Evolutionary conservation across 2,329 filamentous ascomycete genomes (phyloP).

Genomic region (Daldinia sp.): DNA sequence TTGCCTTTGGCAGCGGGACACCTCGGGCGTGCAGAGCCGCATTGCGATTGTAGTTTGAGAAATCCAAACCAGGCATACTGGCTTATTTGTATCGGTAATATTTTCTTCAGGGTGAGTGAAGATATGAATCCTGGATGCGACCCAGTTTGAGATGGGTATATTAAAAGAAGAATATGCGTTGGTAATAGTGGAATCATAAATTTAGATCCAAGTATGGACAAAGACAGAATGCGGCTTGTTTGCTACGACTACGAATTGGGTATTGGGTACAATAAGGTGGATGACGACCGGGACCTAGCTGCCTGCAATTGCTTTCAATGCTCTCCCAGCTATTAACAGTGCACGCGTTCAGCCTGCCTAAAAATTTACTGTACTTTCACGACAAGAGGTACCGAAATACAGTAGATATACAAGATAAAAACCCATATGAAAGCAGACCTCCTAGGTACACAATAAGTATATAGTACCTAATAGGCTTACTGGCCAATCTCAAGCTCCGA

Average conservation of each 20-base stretch:
- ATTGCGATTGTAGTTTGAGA: conserved; percentile 99
- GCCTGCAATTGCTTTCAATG: conserved; percentile 32
- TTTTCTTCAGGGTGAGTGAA: background rate
- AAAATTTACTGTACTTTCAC: background rate
- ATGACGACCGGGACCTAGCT: conserved; percentile 45
- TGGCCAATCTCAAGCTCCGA: conserved; percentile 11
- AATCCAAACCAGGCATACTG: conserved; percentile 96
- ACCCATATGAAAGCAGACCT: background rate
- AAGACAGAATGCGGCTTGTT: conserved; percentile 15
- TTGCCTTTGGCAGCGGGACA: conserved; percentile 94
- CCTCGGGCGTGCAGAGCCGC: conserved; percentile 92
- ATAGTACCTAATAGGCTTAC: background rate
- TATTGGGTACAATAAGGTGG: conserved; percentile 22
- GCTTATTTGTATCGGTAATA: conserved; percentile 26
- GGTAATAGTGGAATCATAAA: background rate
- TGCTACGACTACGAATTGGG: too few relatives aligned
- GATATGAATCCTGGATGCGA: conserved; percentile 1
- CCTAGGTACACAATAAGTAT: background rate
- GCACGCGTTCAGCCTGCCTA: conserved; percentile 6
- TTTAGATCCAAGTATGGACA: background rate
- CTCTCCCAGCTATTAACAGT: background rate
- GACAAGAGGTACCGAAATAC: background rate
- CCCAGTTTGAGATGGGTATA: background rate
- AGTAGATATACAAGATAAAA: background rate
- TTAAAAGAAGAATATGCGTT: background rate